Evolutionary conservation across 768 basidiomycete genomes (phyloP), one percentile per base, ranked within the genome.

Genomic region (Suillus occidentalis): DNA sequence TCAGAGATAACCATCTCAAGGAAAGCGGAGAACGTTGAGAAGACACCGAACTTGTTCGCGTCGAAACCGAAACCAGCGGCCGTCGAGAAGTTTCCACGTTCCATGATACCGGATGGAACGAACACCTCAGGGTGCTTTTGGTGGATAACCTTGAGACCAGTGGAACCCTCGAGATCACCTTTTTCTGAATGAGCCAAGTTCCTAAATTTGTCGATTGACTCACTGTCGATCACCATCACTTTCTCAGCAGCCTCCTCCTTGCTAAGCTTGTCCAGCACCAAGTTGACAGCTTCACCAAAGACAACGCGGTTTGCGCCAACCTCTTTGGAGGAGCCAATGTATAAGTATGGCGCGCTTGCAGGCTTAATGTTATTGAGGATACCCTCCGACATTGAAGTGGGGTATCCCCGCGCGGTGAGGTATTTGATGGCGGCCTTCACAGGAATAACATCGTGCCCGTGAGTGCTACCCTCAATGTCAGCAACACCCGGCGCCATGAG

Each of bases 11-110:
- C 82, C 94, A 95, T 95, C 84, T 95, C 94, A 64, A 94, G 82
- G 83, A 95, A 95, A 4, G 94, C 93, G 58, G 90, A 91, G 80
- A 95, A 95, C 5, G 94, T 95, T 31, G 92, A 92, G 80, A 93
- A 93, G 63, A 94, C 91, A 66, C 94, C 93, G 65, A 89, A 91
- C 76, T 93, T 94, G 71, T 93, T 84, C 28, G 83, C 75, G 43
- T 87, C 89, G 72, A 93, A 94, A 49, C 94, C 94, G 72, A 95
- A 95, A 14, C 94, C 93, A 28, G 92, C 91, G 7, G 92, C 91
- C 1, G 91, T 91, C 22, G 88, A 88, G 71, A 91, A 90, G 77
- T 94, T 94, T 62, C 91, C 87, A 39, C 91, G 85, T 76, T 92
- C 91, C 92, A 91, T 92, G 75, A 92, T 90, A 50, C 91, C 92